Base-by-base conservation (phyloP, 768 basidiomycete species). In the Podaxis rugospora region DNA sequence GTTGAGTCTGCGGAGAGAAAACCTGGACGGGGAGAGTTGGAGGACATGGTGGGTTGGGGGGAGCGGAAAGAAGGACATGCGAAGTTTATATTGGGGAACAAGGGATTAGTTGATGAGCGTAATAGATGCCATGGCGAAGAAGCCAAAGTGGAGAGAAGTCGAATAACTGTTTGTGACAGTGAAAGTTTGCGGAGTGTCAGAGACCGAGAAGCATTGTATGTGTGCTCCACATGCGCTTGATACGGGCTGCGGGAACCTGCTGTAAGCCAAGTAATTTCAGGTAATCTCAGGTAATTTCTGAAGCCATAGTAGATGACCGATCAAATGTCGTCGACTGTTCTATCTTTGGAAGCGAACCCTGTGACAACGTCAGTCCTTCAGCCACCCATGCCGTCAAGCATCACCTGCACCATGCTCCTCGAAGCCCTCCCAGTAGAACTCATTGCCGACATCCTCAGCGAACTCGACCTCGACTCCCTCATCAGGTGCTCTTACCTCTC, bases 391-490 rank as follows among this genome's bases (percentile, higher is more conserved):
- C 25, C 54, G 36, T 54, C 51, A 44, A 10, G 14, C 23, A 27
- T 32, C 60, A 42, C 28, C 25, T 37, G 3, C 42, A 59, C 25
- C 40, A 75, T 75, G 72, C 64, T 64, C 53, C 74, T 83, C 65
- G 78, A 87, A 65, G 75, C 77, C 4, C 76, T 92, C 5, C 89
- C 90, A n/a, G 88, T 89, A 46, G 90, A 93, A 68, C 79, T 92
- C 55, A 82, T 92, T 59, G 87, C 84, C 16, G 84, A 86, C 62
- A 85, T 92, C 35, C 76, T 92, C 40, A 77, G 82, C 46, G 85
- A 90, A 66, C 81, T 92, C 52, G 85, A 88, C 66, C 74, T 92
- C 18, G 71, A 76, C 27, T 81, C 83, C 11, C 81, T 92, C 32
- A 74, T 90, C 57, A 76, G 68, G 16, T 71, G 83, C 63, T 84